These are phyloP conservation scores for Penicillium herquei DNA, from an alignment of 495 filamentous ascomycete species.

Conservation along the genomic window DNA sequence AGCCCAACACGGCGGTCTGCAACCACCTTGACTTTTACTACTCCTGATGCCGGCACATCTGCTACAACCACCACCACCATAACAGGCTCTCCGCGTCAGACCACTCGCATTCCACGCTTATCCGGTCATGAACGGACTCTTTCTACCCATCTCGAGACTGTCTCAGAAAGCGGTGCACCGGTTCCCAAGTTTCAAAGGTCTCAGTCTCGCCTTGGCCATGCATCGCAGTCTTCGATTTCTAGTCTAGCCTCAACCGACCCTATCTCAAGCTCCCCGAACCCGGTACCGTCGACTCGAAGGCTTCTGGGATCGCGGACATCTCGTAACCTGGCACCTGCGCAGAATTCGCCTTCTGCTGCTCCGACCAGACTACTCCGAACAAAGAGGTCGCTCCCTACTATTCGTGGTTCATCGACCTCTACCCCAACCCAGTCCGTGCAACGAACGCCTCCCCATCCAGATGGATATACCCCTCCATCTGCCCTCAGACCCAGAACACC, in stretches of 20 bases:
- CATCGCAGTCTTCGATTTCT: conserved; percentile 63
- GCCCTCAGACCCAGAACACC: conserved; percentile 68
- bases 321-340: conserved; percentile 42
- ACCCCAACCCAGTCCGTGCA: conserved; percentile 33
- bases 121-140: conserved; percentile 62
- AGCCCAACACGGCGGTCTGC: conserved; percentile 72
- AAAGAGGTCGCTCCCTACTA: conserved; percentile 84
- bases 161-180: conserved; percentile 84
- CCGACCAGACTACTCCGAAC: conserved; percentile 73
- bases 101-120: conserved; percentile 60
- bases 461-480: conserved; percentile 41
- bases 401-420: conserved; percentile 53
- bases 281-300: conserved; percentile 56
- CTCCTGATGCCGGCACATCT: conserved; percentile 23
- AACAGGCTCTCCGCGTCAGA: conserved; percentile 39
- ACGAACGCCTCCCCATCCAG: conserved; percentile 39
- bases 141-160: conserved; percentile 79
- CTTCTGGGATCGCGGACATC: conserved; percentile 57
- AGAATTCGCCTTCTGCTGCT: conserved; percentile 57
- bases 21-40: conserved; percentile 84
- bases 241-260: conserved; percentile 58
- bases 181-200: conserved; percentile 57
- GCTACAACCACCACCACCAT: conserved; percentile 46
- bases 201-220: conserved; percentile 65
- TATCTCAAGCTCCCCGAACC: conserved; percentile 50